phyloP scores from a whole-genome alignment of 345 rosid genomes.

The Bruguiera sexangula region DNA sequence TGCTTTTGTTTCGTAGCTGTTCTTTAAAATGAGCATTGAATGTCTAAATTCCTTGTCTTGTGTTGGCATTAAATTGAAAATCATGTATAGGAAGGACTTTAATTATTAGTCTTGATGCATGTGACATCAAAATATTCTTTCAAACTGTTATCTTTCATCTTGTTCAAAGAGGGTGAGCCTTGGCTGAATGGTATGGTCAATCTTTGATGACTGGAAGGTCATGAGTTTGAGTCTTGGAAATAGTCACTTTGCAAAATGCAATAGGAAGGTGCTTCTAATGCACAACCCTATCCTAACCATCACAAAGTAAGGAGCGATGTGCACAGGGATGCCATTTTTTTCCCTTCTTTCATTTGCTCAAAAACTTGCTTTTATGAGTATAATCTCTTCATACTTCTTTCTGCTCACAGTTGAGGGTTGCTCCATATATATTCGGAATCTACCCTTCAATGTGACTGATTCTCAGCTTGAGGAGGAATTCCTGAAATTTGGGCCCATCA shows the following conservation, averaged over 20 bases:
- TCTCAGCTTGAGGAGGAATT: constrained; percentile 27
- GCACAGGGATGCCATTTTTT: not conserved
- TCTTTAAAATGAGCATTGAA: not conserved
- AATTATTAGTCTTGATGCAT: not conserved
- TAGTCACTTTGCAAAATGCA: too few relatives aligned
- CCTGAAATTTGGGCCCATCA: constrained; percentile 27
- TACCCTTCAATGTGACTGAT: constrained; percentile 15
- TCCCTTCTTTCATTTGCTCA: not conserved
- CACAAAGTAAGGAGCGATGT: not conserved
- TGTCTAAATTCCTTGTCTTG: not conserved
- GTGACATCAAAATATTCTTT: not conserved
- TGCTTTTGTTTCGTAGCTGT: not conserved
- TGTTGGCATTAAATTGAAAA: not conserved
- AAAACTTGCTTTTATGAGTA: not conserved
- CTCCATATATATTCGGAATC: constrained; percentile 26
- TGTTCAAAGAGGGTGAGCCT: too few relatives aligned
- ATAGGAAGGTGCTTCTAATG: too few relatives aligned
- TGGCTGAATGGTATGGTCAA: too few relatives aligned
- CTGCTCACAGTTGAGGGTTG: constrained; percentile 23
- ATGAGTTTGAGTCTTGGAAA: too few relatives aligned
- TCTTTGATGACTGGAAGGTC: too few relatives aligned
- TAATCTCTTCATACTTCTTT: not conserved
- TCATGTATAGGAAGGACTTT: not conserved
- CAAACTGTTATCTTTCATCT: not conserved
- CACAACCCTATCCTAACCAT: too few relatives aligned